These are phyloP conservation scores for Lentinus brumalis DNA, from an alignment of 768 basidiomycete genomes.

Conservation along the genomic window DNA sequence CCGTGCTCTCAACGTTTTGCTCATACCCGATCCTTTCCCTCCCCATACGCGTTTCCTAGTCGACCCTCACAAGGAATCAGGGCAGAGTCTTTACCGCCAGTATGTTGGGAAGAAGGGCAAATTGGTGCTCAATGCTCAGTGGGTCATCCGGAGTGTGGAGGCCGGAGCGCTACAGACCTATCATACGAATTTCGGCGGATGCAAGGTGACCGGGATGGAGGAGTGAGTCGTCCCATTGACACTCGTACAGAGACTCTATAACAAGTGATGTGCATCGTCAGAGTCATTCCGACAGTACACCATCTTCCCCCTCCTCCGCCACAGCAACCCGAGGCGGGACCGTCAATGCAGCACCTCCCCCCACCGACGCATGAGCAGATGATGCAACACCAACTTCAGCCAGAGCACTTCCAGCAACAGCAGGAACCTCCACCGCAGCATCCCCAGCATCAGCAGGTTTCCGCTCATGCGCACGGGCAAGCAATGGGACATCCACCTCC, in stretches of 20 bases:
- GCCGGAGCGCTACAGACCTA: slow-evolving; percentile 71
- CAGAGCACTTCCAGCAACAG: slow-evolving; percentile 20
- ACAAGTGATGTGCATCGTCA: neutral
- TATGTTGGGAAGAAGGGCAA: slow-evolving; percentile 81
- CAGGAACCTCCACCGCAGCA: slow-evolving; percentile 17
- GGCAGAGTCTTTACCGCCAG: slow-evolving; percentile 79
- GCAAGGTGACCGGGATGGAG: slow-evolving; percentile 77
- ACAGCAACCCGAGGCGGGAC: neutral
- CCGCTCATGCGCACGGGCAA: slow-evolving; percentile 17
- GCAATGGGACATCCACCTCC: slow-evolving; percentile 23
- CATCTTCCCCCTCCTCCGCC: slow-evolving; percentile 1
- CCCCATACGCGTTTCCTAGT: slow-evolving; percentile 54
- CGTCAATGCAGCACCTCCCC: slow-evolving; percentile 17
- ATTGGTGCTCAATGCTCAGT: slow-evolving; percentile 69
- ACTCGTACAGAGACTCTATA: neutral
- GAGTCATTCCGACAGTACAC: neutral
- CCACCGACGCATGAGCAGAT: slow-evolving; percentile 4
- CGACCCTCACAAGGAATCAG: slow-evolving; percentile 75
- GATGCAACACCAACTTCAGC: slow-evolving; percentile 24
- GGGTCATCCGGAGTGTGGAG: slow-evolving; percentile 80
- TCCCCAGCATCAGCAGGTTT: slow-evolving; percentile 17
- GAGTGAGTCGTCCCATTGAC: slow-evolving; percentile 44
- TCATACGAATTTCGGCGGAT: slow-evolving; percentile 76
- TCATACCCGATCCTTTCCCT: slow-evolving; percentile 63
- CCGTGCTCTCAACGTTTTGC: neutral